Base-by-base conservation (phyloP, 1,284 basidiomycete genomes). In the Kalmanozyma brasiliensis region DNA sequence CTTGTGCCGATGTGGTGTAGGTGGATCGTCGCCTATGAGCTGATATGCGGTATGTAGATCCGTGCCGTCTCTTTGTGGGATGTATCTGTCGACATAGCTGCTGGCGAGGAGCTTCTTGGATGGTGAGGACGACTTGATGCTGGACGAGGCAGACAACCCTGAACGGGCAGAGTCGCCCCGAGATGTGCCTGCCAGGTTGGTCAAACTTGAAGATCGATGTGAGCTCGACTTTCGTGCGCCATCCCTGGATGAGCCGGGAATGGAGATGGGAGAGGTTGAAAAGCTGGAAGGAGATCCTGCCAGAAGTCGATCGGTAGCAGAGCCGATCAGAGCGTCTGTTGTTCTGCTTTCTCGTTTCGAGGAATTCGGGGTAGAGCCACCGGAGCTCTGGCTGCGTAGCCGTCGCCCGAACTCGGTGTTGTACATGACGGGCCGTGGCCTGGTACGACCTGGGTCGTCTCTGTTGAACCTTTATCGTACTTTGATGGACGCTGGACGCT, bases 31-130 rank as follows among this genome's bases (percentile, higher is more conserved):
- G 2, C 82, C 78, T 9, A 85, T 81, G 17, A 87, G 79, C 49
- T 85, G 83, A 64, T 84, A 87, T 1, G 84, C 83, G 0, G 85
- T 84, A 43, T 85, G 82, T 13, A 86, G 68, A 57, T 87, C 85
- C 9, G 82, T 71, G 0, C 84, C 84, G 24, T 86, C 85, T 36
- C 86, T 77, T 37, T 80, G 84, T 8, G 86, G 86, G 45, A 87
- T 87, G 76, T 86, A 87, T 20, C 63, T 23, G 34, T 66, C 64
- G 17, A 60, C 69, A 19, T 63, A 63, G 59, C 53, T 63, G 38
- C 46, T 33, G 4, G 58, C 46, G 19, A 62, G 59, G 22, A 49
- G 60, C 49, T 60, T 67, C 26, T 64, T 66, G 29, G 52, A 56
- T 2, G 62, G 58, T 5, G 62, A 61, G 4, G 42, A 49, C 13